These are phyloP conservation scores for Kwoniella botswanensis DNA, from an alignment of 768 basidiomycete genomes.

Conservation along the genomic window DNA sequence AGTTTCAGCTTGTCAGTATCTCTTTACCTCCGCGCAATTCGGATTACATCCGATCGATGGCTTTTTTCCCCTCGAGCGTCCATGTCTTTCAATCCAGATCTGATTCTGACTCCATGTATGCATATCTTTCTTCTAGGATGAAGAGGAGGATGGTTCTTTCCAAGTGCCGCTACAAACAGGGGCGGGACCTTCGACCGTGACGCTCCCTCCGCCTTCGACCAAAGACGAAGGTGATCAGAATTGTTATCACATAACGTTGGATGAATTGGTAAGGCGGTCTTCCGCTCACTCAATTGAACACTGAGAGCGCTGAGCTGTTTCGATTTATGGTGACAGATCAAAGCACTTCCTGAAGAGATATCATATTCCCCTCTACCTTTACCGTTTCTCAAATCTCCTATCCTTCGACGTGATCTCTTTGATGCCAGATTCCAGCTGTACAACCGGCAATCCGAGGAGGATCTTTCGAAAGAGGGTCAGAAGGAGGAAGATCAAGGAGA, in stretches of 20 bases:
- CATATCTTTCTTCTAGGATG: conserved; percentile 11
- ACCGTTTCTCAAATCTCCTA: conserved; percentile 60
- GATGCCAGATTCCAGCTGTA: conserved; percentile 90
- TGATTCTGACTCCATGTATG: too few relatives aligned
- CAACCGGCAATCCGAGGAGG: not conserved
- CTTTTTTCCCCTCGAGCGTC: conserved; percentile 32
- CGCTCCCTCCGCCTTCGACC: conserved; percentile 8
- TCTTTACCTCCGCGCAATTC: not conserved
- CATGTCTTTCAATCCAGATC: too few relatives aligned
- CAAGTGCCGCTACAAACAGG: conserved; percentile 11
- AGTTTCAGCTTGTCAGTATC: conserved; percentile 65
- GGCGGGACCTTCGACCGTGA: conserved; percentile 34
- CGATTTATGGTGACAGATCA: conserved; percentile 63
- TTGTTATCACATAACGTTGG: conserved; percentile 40
- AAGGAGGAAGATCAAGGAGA: conserved; percentile 56
- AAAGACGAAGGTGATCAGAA: conserved; percentile 26
- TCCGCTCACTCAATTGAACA: not conserved
- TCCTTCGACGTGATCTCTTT: conserved; percentile 85
- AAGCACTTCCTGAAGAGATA: conserved; percentile 71
- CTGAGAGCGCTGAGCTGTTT: too few relatives aligned
- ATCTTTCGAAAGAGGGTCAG: conserved; percentile 2
- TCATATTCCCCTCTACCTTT: conserved; percentile 77
- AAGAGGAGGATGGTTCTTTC: conserved; percentile 20
- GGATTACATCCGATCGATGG: conserved; percentile 37
- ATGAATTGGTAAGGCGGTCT: conserved; percentile 46